phyloP scores from a whole-genome alignment of 1,139 yeast genomes.

The Magnusiomyces ingens region DNA sequence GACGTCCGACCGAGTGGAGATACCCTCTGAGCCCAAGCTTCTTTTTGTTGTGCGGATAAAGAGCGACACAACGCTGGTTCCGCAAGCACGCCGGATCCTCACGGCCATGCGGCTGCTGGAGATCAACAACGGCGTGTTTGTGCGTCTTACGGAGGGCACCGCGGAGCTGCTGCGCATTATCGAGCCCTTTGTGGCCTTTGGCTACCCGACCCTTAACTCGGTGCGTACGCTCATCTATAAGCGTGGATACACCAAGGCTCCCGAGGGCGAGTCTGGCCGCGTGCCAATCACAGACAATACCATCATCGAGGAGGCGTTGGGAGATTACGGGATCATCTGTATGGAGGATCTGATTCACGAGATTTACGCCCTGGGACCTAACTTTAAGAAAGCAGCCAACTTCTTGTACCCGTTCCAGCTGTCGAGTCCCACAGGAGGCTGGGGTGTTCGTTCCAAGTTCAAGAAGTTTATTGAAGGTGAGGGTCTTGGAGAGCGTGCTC shows the following conservation, averaged over 20 bases:
- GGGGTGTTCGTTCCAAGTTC: constrained; percentile 99
- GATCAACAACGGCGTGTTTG: constrained; percentile 97
- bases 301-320: constrained; percentile 87
- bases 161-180: constrained; percentile 92
- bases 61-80: constrained; percentile 99
- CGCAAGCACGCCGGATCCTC: constrained; percentile 99
- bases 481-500: constrained; percentile 99
- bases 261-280: constrained; percentile 84
- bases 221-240: constrained; percentile 96
- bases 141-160: constrained; percentile 97
- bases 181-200: constrained; percentile 99
- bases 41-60: constrained; percentile 98
- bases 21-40: constrained; percentile 93
- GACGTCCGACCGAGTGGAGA: constrained; percentile 74
- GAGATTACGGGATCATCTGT: constrained; percentile 94
- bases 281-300: constrained; percentile 82
- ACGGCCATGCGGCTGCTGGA: constrained; percentile 96
- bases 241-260: constrained; percentile 97
- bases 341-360: constrained; percentile 98
- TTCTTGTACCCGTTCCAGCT: constrained; percentile 99
- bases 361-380: constrained; percentile 97
- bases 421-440: constrained; percentile 98
- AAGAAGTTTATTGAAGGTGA: constrained; percentile 99
- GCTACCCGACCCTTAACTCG: constrained; percentile 97
- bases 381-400: constrained; percentile 99